Percentiles rank a stretch among this genome's conserved stretches.
These are phyloP conservation scores for Tolypocladium ovalisporum DNA, from an alignment of 2,329 filamentous ascomycete species.

Conservation along the genomic window DNA sequence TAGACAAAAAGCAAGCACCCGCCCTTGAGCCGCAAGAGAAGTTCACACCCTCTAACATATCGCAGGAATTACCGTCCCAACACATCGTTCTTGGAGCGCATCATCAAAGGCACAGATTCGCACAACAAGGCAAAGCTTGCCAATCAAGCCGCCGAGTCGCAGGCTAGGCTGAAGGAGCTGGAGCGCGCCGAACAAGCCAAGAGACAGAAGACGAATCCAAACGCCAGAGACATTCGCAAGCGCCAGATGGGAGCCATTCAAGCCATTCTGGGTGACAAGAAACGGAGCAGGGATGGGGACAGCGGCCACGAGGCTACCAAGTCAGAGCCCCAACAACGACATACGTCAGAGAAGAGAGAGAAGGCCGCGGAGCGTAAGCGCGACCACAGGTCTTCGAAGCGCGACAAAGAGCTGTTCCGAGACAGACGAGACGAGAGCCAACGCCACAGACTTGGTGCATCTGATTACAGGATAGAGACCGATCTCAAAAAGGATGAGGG, in stretches of 20 bases:
- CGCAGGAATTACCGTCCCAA: slow-evolving; percentile 57
- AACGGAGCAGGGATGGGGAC: slow-evolving; percentile 15
- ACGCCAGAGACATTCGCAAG: slow-evolving; percentile 38
- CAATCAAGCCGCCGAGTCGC: slow-evolving; percentile 72
- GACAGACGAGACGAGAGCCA: background rate
- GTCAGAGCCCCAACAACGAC: background rate
- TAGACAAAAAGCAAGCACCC: slow-evolving; percentile 33
- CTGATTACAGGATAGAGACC: background rate
- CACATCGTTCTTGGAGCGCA: slow-evolving; percentile 75
- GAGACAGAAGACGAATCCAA: slow-evolving; percentile 31
- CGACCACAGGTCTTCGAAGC: slow-evolving; percentile 2
- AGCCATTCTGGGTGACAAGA: slow-evolving; percentile 41
- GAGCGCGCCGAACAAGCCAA: slow-evolving; percentile 36
- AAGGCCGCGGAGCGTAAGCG: background rate
- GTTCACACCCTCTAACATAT: background rate
- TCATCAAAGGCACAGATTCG: slow-evolving; percentile 76
- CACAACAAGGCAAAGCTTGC: slow-evolving; percentile 83
- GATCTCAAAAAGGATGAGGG: slow-evolving; percentile 4
- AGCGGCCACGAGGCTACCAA: slow-evolving; percentile 6
- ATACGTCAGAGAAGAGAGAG: background rate
- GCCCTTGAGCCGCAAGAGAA: background rate
- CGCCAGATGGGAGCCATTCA: slow-evolving; percentile 51
- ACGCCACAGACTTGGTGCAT: slow-evolving; percentile 1
- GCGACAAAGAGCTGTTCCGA: slow-evolving; percentile 8
- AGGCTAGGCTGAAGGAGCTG: slow-evolving; percentile 55